Conservation (phyloP, 108 stramenopile genomes). For the Pseudonitzschia multiseries region DNA sequence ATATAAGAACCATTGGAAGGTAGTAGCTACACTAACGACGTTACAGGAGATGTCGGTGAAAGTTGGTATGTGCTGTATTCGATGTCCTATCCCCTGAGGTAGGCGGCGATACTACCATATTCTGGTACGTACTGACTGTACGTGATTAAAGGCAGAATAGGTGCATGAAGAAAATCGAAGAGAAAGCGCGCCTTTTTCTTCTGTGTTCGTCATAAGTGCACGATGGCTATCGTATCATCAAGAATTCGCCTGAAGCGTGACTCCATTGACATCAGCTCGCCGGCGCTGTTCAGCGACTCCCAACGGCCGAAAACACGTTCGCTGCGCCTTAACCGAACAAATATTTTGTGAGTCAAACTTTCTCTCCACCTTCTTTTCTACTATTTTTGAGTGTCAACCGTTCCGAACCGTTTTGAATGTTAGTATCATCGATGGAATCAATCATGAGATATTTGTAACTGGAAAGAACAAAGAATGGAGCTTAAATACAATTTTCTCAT, state of each 20-base stretch:
- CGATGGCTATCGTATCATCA: too few relatives aligned
- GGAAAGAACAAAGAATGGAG: too few relatives aligned
- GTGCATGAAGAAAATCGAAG: slow-evolving; percentile 5
- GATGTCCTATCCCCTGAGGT: neutral
- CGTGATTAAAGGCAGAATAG: neutral
- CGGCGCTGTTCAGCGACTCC: slow-evolving; percentile 3
- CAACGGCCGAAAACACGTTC: neutral
- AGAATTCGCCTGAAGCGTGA: neutral
- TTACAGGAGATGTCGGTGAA: neutral
- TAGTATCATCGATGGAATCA: too few relatives aligned
- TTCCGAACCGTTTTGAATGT: neutral
- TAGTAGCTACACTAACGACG: neutral
- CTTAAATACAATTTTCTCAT: too few relatives aligned
- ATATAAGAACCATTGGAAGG: neutral
- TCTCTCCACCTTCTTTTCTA: neutral
- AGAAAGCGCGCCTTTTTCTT: slow-evolving; percentile 8
- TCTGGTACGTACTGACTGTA: neutral
- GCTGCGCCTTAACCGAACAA: neutral
- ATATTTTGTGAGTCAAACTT: neutral
- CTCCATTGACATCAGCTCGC: slow-evolving; percentile 6
- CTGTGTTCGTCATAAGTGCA: slow-evolving; percentile 3
- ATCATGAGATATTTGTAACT: too few relatives aligned
- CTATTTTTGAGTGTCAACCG: neutral
- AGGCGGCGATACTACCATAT: slow-evolving; percentile 2
- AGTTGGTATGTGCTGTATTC: too few relatives aligned